These are phyloP conservation scores for Rhizopogon roseolus DNA, from an alignment of 768 basidiomycete species.

Conservation along the genomic window DNA sequence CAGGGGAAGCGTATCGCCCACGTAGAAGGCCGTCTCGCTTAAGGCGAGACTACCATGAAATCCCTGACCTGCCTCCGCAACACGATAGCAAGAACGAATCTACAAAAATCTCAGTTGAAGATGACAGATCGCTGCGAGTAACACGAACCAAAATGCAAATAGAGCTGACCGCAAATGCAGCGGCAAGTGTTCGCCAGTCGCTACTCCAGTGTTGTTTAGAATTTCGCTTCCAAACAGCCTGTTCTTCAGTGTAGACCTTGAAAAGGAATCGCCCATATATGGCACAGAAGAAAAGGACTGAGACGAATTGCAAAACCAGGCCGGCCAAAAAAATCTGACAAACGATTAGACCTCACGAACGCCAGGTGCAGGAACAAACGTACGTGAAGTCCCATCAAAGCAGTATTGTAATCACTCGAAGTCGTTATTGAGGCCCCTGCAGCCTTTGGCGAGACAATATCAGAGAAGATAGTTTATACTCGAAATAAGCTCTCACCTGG, in stretches of 20 bases:
- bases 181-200: slow-evolving; percentile 57
- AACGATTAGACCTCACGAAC: background rate
- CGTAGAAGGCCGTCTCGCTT: slow-evolving; percentile 61
- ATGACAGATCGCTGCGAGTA: background rate
- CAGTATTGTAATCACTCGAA: slow-evolving; percentile 27
- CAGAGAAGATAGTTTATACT: background rate
- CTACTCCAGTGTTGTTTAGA: slow-evolving; percentile 37
- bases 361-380: slow-evolving; percentile 9
- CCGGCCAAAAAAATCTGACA: slow-evolving; percentile 54
- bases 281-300: slow-evolving; percentile 44
- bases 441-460: slow-evolving; percentile 28
- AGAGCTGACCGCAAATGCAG: slow-evolving; percentile 49
- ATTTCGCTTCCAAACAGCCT: slow-evolving; percentile 36
- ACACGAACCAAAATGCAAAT: slow-evolving; percentile 55
- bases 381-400: slow-evolving; percentile 32
- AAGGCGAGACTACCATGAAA: slow-evolving; percentile 51
- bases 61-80: slow-evolving; percentile 61
- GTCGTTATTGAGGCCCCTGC: slow-evolving; percentile 44
- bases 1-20: slow-evolving; percentile 61
- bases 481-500: slow-evolving; percentile 34
- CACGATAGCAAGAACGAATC: slow-evolving; percentile 64
- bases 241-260: slow-evolving; percentile 39
- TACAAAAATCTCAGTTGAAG: slow-evolving; percentile 13
- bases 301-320: slow-evolving; percentile 49
- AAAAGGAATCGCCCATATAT: slow-evolving; percentile 46